These are phyloP conservation scores for Salix caprea DNA, from an alignment of 345 rosid genomes.

Conservation along the genomic window DNA sequence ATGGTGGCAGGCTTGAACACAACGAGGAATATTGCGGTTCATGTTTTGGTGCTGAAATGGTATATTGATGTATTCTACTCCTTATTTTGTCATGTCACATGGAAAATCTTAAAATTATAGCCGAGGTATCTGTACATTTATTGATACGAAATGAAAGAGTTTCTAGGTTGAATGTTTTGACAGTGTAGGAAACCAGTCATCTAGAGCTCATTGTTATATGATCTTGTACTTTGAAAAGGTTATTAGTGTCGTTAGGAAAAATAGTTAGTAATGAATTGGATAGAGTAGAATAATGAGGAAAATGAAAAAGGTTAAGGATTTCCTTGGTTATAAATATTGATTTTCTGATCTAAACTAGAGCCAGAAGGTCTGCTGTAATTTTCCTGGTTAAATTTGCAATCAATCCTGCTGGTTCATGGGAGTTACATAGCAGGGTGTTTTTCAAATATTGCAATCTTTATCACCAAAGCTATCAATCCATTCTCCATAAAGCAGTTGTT, in stretches of 20 bases:
- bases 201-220: neutral
- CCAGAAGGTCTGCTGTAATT: neutral
- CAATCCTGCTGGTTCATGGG: neutral
- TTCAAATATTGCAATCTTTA: neutral
- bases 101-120: neutral
- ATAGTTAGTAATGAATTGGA: neutral
- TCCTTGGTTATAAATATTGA: neutral
- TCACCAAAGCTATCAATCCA: neutral
- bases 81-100: neutral
- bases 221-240: too few species aligned
- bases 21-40: conserved; percentile 29
- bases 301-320: neutral
- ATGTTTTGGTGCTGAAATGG: conserved; percentile 33
- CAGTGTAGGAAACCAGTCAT: neutral
- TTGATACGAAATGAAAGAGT: neutral
- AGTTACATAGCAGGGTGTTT: neutral
- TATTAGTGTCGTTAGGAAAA: neutral
- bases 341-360: neutral
- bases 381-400: too few species aligned
- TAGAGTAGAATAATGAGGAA: neutral
- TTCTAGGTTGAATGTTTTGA: neutral
- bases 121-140: neutral
- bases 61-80: conserved; percentile 6
- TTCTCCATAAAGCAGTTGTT: neutral
- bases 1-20: conserved; percentile 33